Conservation (phyloP, 352 stramenopile species). For the Blastocystis sp. region DNA sequence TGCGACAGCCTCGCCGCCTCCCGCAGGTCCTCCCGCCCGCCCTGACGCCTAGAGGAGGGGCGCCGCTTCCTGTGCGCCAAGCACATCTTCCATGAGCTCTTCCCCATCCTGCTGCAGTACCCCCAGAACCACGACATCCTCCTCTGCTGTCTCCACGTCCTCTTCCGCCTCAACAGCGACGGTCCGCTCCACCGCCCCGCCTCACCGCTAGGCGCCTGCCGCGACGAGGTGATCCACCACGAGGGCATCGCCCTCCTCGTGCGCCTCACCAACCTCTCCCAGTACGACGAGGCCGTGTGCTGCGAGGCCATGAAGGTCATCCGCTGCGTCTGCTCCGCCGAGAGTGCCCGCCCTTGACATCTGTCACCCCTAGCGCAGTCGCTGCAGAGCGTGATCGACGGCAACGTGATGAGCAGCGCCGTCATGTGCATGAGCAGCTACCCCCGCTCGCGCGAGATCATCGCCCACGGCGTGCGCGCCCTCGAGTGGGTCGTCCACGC, state of each 20-base stretch:
- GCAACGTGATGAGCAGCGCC: constrained; percentile 5
- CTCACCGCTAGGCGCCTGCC: not conserved
- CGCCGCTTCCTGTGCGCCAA: constrained; percentile 16
- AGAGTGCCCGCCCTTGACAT: not conserved
- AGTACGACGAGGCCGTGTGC: not conserved
- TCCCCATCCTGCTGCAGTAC: not conserved
- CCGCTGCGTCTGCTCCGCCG: constrained; percentile 28
- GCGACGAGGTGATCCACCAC: constrained; percentile 8
- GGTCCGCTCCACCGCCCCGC: not conserved
- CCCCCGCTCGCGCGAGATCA: not conserved
- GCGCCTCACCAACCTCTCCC: constrained; percentile 2
- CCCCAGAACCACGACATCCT: constrained; percentile 17
- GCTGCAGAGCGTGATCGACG: constrained; percentile 2
- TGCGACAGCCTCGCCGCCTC: constrained; percentile 19
- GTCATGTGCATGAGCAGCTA: constrained; percentile 33
- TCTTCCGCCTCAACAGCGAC: constrained; percentile 34
- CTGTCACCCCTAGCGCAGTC: not conserved
- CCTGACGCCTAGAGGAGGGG: not conserved
- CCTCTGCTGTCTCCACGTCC: constrained; percentile 14
- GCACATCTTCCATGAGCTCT: constrained; percentile 12
- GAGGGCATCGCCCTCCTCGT: constrained; percentile 22
- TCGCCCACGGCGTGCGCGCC: constrained; percentile 1
- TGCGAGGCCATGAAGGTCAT: constrained; percentile 7
- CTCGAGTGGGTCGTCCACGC: constrained; percentile 30
- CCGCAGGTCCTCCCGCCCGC: not conserved